Evolutionary conservation across 2,329 filamentous ascomycete genomes (phyloP), one percentile per base, ranked within the genome.

Genomic region (Alternaria angustiovoidea): DNA sequence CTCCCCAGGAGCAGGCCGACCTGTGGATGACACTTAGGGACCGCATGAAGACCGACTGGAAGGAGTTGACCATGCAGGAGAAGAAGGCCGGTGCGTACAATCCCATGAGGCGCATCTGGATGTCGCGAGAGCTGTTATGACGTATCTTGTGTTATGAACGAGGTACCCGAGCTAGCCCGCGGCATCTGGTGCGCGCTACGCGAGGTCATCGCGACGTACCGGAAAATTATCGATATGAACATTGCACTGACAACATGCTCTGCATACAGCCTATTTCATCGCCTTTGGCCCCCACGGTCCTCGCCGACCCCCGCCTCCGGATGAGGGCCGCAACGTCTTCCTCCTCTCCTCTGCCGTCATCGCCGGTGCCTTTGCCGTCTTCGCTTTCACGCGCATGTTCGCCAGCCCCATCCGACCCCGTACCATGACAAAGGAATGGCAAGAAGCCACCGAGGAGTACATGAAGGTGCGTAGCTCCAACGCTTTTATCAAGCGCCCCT

Each of bases 1-100:
- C 94, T 61, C 93, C 95, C 68, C 93, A 97, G 87, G 95, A 99
- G 88, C 95, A 99, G 89, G 95, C 95, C 71, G 95, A 99, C 80
- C 86, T 99, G 75, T 99, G 95, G 95, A 99, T 99, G 95, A 86
- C 91, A 73, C 86, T 99, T 81, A 89, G 95, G 82, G 95, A 99
- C 85, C 91, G 95, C 79, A 99, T 99, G 95, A 97, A 97, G 91
- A 89, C 88, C 75, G 93, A 93, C 86, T 99, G 95, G 95, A 88
- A 90, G 78, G 93, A 98, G 79, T 85, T 99, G 85, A 97, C 95
- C 53, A 72, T 96, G 77, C 91, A 95, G 83, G 95, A 99, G 88
- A 97, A 99, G 92, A 98, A 96, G 87, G 95, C 95, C 75, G 94
- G 95, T 97, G 89, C 80, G 94, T 92, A 73, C 34, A 62, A 32